A percentile compares a stretch with the other conserved stretches of the same genome.
phyloP scores from a whole-genome alignment of 1,139 yeast genomes.

The Nakaseomyces kungkrabaensis region DNA sequence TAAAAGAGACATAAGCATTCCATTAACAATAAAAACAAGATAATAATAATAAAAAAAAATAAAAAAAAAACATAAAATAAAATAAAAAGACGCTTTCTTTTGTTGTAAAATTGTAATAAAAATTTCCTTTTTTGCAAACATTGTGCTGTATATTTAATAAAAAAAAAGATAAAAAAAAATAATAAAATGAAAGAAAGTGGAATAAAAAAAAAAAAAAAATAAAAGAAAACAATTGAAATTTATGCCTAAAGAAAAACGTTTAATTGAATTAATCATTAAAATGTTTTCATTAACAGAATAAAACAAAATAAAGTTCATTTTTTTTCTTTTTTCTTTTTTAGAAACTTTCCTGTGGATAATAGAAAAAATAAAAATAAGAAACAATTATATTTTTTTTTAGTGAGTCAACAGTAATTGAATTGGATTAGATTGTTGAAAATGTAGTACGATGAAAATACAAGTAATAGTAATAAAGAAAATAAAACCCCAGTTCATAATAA shows the following conservation, averaged over 20 bases:
- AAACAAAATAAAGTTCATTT: neutral
- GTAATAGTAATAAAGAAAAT: neutral
- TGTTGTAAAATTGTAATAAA: neutral
- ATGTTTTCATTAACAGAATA: neutral
- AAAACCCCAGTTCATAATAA: neutral
- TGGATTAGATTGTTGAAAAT: neutral
- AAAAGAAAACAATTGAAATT: neutral
- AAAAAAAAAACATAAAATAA: neutral
- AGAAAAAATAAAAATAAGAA: neutral
- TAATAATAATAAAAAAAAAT: neutral
- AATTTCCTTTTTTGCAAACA: neutral
- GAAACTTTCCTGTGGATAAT: neutral
- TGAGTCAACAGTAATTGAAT: neutral
- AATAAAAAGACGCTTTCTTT: neutral
- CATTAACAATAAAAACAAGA: neutral
- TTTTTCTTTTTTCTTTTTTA: neutral
- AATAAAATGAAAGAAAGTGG: neutral
- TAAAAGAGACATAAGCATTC: neutral
- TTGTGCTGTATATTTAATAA: constrained; percentile 2
- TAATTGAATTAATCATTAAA: neutral
- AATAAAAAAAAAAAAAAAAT: neutral
- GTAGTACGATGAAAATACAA: neutral
- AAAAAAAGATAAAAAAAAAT: neutral
- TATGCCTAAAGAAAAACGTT: neutral
- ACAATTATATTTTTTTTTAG: neutral